Evolutionary conservation across 169 alveolate species (phyloP).

Genomic region (Eimeria necatrix): DNA sequence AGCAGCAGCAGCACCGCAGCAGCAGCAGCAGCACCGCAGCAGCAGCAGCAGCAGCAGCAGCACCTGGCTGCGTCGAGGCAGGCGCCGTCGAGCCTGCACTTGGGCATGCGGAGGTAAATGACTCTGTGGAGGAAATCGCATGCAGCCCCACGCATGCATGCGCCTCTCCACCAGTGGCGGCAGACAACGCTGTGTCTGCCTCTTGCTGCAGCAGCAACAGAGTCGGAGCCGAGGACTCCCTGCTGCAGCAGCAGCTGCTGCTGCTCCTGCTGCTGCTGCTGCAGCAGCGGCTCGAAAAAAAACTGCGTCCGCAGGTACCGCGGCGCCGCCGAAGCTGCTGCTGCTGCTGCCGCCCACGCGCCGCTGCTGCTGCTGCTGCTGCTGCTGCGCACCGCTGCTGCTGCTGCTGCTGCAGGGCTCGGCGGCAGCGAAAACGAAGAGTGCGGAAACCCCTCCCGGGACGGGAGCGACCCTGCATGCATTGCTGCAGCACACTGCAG

Average conservation of each 20-base stretch:
- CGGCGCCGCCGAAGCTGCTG: background rate
- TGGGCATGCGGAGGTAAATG: constrained; percentile 78
- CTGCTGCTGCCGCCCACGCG: background rate
- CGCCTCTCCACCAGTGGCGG: constrained; percentile 95
- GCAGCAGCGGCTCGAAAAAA: background rate
- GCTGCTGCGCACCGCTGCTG: background rate
- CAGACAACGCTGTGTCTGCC: constrained; percentile 94
- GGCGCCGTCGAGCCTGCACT: constrained; percentile 23
- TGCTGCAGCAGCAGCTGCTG: constrained; percentile 58
- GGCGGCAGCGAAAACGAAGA: constrained; percentile 9
- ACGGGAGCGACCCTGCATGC: background rate
- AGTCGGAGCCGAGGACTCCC: constrained; percentile 12
- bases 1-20: constrained; percentile 51
- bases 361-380: background rate
- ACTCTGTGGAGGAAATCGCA: constrained; percentile 95
- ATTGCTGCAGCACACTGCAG: background rate
- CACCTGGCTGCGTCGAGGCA: constrained; percentile 12
- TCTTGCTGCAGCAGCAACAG: constrained; percentile 54
- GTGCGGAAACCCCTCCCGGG: background rate
- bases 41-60: too few relatives aligned
- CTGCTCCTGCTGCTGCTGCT: constrained; percentile 66
- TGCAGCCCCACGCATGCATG: constrained; percentile 96
- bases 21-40: constrained; percentile 39
- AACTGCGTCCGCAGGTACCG: background rate
- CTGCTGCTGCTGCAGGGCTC: constrained; percentile 9